A percentile compares a stretch with the other conserved stretches of the same genome.
Evolutionary conservation across 768 basidiomycete species (phyloP).

Genomic region (Kwoniella botswanensis): DNA sequence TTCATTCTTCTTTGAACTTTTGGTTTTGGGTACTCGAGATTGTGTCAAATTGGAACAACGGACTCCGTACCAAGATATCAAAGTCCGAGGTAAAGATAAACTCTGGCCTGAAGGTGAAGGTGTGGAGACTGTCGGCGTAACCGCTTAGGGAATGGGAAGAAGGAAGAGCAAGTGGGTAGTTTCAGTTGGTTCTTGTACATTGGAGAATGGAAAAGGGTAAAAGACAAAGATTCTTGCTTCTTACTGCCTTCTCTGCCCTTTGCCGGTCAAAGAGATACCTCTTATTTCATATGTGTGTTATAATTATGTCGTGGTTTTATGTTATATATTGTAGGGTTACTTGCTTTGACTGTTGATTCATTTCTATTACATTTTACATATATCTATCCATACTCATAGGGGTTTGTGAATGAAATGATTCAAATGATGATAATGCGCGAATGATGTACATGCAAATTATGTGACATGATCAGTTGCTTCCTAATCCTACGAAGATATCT

Average conservation of each 20-base stretch:
- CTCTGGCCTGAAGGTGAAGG: slow-evolving; percentile 65
- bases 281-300: not conserved
- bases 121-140: not conserved
- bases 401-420: not conserved
- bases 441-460: not conserved
- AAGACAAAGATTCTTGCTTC: not conserved
- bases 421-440: not conserved
- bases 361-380: not conserved
- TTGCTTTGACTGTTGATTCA: not conserved
- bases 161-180: not conserved
- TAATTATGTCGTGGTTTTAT: not conserved
- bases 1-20: slow-evolving; percentile 96
- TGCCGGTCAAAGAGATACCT: slow-evolving; percentile 1
- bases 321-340: not conserved
- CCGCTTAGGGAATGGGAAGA: not conserved
- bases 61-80: slow-evolving; percentile 81
- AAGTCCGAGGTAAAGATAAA: slow-evolving; percentile 76
- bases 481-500: not conserved
- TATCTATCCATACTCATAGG: slow-evolving; percentile 3
- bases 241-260: not conserved
- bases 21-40: slow-evolving; percentile 91
- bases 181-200: no score
- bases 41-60: slow-evolving; percentile 79
- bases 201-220: not conserved
- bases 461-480: not conserved